Conservation (phyloP, 164 flowering plant genomes). For the Protea cynaroides region DNA sequence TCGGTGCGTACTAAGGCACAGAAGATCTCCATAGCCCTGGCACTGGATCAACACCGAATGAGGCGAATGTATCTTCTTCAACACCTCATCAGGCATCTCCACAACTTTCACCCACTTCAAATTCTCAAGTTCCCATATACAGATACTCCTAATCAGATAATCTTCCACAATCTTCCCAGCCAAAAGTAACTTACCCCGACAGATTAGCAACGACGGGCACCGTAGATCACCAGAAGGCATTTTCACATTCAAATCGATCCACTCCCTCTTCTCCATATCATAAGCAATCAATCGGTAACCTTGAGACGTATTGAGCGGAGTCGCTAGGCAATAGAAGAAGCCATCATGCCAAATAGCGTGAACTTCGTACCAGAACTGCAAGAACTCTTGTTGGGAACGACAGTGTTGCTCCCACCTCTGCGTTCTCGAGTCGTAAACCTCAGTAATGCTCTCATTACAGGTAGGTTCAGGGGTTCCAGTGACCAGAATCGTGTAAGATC, state of each 20-base stretch:
- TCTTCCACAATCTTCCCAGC: constrained; percentile 30
- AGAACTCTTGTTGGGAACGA: constrained; percentile 17
- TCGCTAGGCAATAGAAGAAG: constrained; percentile 24
- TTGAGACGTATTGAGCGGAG: constrained; percentile 17
- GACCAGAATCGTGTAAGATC: constrained; percentile 16
- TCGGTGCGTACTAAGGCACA: constrained; percentile 27
- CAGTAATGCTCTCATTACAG: constrained; percentile 22
- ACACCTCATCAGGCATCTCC: constrained; percentile 22
- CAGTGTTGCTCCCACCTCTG: constrained; percentile 21
- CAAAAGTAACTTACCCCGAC: constrained; percentile 20
- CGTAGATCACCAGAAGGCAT: constrained; percentile 20
- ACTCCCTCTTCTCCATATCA: constrained; percentile 15
- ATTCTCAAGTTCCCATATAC: constrained; percentile 25
- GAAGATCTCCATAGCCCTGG: constrained; percentile 24
- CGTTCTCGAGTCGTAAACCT: constrained; percentile 21
- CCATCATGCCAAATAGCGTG: constrained; percentile 23
- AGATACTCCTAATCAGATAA: constrained; percentile 23
- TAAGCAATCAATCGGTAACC: constrained; percentile 18
- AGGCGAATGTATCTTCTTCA: constrained; percentile 22
- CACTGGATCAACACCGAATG: constrained; percentile 23
- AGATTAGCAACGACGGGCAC: constrained; percentile 23
- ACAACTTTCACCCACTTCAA: constrained; percentile 21
- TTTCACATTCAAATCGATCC: constrained; percentile 25
- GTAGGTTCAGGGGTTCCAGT: constrained; percentile 22
- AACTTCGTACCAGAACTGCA: constrained; percentile 25